Evolutionary conservation across 148 eudicot genomes (phyloP).

Genomic region (Limonium bicolor): DNA sequence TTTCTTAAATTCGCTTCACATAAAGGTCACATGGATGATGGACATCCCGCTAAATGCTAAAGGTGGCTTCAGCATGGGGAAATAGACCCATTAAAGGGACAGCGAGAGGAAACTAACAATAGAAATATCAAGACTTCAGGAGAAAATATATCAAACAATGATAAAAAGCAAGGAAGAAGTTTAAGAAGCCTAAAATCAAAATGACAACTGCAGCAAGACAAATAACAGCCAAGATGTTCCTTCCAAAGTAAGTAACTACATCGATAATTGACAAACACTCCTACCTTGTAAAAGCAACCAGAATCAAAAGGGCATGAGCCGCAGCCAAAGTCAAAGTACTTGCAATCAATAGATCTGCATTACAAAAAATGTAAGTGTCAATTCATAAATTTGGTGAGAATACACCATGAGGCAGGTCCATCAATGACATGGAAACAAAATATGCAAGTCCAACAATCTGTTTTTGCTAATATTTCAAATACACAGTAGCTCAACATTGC

Average conservation of each 20-base stretch:
- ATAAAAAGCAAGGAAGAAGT: no score
- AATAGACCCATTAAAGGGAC: no score
- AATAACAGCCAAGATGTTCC: not conserved
- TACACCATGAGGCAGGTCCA: no score
- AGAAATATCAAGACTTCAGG: not conserved
- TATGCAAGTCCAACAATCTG: no score
- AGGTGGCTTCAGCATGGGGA: no score
- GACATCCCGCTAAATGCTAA: no score
- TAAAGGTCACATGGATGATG: no score
- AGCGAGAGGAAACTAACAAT: not conserved
- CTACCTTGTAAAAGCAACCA: conserved; percentile 93
- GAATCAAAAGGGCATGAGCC: conserved; percentile 90
- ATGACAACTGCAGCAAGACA: not conserved
- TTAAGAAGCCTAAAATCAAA: not conserved
- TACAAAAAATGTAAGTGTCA: conserved; percentile 1
- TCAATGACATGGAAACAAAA: no score
- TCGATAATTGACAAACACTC: not conserved
- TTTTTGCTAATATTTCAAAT: no score
- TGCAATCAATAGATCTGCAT: conserved; percentile 95
- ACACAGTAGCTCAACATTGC: no score
- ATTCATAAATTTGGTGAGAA: no score
- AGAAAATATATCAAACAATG: not conserved
- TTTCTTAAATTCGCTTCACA: no score
- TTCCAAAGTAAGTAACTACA: not conserved
- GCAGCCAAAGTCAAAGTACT: conserved; percentile 88